Evolutionary conservation across 2,329 filamentous ascomycete species (phyloP), one percentile per base, ranked within the genome.

Genomic region (Pleoardoris graminearum): DNA sequence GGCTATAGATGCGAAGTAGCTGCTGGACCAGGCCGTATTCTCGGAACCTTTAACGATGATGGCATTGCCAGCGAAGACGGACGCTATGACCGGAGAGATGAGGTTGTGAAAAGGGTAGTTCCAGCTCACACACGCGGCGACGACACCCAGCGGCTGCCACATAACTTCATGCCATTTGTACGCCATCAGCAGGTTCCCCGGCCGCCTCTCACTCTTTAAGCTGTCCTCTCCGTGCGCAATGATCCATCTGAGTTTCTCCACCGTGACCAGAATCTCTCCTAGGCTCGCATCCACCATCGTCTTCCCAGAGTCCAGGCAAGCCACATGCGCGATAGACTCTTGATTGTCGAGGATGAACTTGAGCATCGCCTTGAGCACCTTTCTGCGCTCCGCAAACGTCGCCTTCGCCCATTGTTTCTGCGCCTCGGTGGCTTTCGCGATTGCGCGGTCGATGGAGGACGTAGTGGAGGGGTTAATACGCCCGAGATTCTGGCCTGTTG

Each of bases 31-130:
- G 48, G 92, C 93, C 0, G 93, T 97, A 73, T 93, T 90, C 75
- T 99, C 94, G 45, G 91, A 96, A 42, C 89, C 90, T 77, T 99
- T 99, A 72, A 97, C 88, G 36, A 99, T 80, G 60, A 97, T 88
- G 46, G 85, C 90, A 70, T 97, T 97, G 41, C 94, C 94, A 12
- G 92, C 82, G 71, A 97, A 97, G 45, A 97, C 82, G 14, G 90
- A 86, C 61, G 90, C 92, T 69, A 97, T 95, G 60, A 97, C 83
- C 12, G 93, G 94, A 0, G 90, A 91, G 41, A 97, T 84, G 58
- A 97, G 80, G 75, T 99, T 99, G 77, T 99, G 94, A 75, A 97
- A 96, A 7, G 33, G 33, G 14, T 36, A 36, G 16, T 99, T 99
- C 94, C 94, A 99, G 69, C 89, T 94, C 37, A 99, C 91, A 47